A percentile compares a stretch with the other conserved stretches of the same genome.
These are phyloP conservation scores for Babesia sp. DNA, from an alignment of 169 alveolate species.

Conservation along the genomic window DNA sequence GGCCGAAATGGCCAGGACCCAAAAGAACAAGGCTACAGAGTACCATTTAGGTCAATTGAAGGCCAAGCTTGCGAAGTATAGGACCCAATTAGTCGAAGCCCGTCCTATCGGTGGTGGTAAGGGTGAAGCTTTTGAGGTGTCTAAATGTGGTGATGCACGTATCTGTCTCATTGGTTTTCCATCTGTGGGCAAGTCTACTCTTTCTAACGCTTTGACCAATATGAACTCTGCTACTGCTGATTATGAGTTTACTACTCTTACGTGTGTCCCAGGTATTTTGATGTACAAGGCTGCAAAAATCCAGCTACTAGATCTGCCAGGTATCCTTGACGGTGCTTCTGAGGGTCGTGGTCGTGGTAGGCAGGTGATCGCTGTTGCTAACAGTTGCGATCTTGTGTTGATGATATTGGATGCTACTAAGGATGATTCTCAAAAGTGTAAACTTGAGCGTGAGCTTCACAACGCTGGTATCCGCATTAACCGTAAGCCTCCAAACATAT, in stretches of 20 bases:
- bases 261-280: constrained; percentile 94
- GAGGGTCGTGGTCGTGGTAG: constrained; percentile 97
- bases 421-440: constrained; percentile 88
- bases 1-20: constrained; percentile 97
- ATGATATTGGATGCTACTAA: constrained; percentile 92
- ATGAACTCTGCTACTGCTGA: constrained; percentile 95
- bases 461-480: constrained; percentile 96
- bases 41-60: constrained; percentile 94
- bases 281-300: constrained; percentile 91
- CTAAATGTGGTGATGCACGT: constrained; percentile 95
- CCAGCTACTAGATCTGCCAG: constrained; percentile 95
- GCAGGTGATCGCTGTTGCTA: constrained; percentile 95
- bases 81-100: constrained; percentile 55
- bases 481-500: constrained; percentile 88
- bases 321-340: constrained; percentile 92
- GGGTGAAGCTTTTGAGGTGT: constrained; percentile 93
- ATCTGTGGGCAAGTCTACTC: constrained; percentile 96
- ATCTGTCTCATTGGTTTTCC: constrained; percentile 99
- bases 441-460: constrained; percentile 91
- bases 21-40: constrained; percentile 96
- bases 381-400: constrained; percentile 89
- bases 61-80: constrained; percentile 93
- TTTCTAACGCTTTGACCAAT: constrained; percentile 91
- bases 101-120: constrained; percentile 66
- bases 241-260: constrained; percentile 97